Evolutionary conservation across 2,329 filamentous ascomycete genomes (phyloP), one percentile per base, ranked within the genome.

Genomic region (Kalaharituber pfeilii): DNA sequence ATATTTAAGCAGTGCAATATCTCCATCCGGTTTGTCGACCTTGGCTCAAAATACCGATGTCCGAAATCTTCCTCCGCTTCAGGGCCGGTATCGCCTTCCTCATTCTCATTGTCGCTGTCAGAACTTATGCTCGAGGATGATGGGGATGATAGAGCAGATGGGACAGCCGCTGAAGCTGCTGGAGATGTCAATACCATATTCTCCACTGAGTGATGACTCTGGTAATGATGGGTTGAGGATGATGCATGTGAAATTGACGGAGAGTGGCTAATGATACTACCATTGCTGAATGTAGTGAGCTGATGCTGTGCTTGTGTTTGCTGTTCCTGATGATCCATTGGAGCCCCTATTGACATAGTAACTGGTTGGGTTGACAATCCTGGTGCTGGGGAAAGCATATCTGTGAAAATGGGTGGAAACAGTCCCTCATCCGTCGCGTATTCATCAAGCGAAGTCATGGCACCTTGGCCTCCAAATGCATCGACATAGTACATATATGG

Each of bases 11-110:
- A 36, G 27, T 55, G 28, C 4, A 55, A 36, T 11, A 61, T 50
- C 53, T 61, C 59, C 59, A 61, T 61, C n/a, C 53, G 54, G 36
- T 61, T 60, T 18, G 47, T 55, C n/a, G 53, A 49, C 7, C 49
- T 22, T 28, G 39, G 5, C 53, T 56, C 20, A 51, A 57, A 29
- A 50, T 56, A 49, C 60, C 58, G 5, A 53, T 55, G 15, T 51
- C 50, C 5, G 52, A 58, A 36, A 50, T 54, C 50, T 39, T 24
- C 58, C 57, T 6, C 15, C 39, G n/a, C 59, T 57, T 18, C 24
- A 2, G 47, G 49, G 28, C 29, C 42, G 28, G 49, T 53, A 36
- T 53, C 54, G 6, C 27, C 44, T 50, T 36, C 51, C 22, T 49
- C 36, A 13, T 30, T 36, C 7, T 33, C 28, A 29, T 27, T 27